phyloP scores from a whole-genome alignment of 495 filamentous ascomycete species.

The Apiosordaria backusii region DNA sequence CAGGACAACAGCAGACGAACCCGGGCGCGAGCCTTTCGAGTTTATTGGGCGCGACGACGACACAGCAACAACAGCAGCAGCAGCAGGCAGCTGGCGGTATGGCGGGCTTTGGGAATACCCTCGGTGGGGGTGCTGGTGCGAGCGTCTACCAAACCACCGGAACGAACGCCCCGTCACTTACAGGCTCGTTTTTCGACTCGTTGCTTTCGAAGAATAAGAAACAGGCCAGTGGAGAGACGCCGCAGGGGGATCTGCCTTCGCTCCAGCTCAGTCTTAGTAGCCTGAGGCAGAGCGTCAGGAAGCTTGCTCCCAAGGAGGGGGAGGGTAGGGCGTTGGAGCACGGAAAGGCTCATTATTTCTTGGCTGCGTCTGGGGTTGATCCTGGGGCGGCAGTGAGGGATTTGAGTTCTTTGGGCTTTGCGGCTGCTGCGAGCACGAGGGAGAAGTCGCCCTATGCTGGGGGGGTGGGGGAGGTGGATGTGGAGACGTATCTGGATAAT shows the following conservation, averaged over 20 bases:
- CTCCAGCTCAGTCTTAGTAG: slow-evolving; percentile 84
- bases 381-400: slow-evolving; percentile 74
- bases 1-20: slow-evolving; percentile 7
- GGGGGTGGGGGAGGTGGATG: slow-evolving; percentile 60
- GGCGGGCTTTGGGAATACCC: background rate
- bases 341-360: slow-evolving; percentile 78
- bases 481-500: slow-evolving; percentile 75
- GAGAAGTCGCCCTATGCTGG: slow-evolving; percentile 10
- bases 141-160: background rate
- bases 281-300: slow-evolving; percentile 76
- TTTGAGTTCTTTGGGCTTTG: slow-evolving; percentile 56
- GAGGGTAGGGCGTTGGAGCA: slow-evolving; percentile 43
- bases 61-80: too few species aligned
- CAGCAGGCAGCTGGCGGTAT: background rate
- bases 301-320: slow-evolving; percentile 58
- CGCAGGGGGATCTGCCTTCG: slow-evolving; percentile 57
- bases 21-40: background rate
- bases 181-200: slow-evolving; percentile 77
- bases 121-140: background rate
- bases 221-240: slow-evolving; percentile 51
- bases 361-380: slow-evolving; percentile 84
- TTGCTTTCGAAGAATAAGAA: slow-evolving; percentile 74
- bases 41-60: background rate
- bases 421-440: slow-evolving; percentile 13
- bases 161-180: slow-evolving; percentile 20